Base-by-base conservation (phyloP, 305 asterid genomes). In the Fraxinus angustifolia region DNA sequence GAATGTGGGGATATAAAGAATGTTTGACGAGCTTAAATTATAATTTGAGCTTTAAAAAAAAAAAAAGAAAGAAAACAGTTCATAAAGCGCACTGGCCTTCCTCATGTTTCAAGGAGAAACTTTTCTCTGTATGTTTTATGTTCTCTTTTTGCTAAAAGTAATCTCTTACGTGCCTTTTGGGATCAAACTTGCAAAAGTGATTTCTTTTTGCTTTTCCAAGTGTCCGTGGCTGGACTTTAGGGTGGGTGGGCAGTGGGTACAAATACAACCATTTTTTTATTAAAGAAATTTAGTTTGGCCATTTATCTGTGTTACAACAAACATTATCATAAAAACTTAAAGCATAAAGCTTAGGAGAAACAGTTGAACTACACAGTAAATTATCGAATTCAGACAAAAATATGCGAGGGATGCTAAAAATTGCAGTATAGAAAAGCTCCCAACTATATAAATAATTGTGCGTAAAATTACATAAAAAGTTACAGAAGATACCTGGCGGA, bases 401-500 rank as follows among this genome's bases (percentile, higher is more conserved):
- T 6, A 19, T 50, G 75, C 16, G 10, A 26, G 48, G 62, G 65
- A 65, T 11, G 36, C 34, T 65, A 12, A 28, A 23, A 11, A 65
- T 14, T 38, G 82, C 30, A 6, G 17, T 65, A 45, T 36, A 77
- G 80, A 33, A 77, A 73, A 78, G 48, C 34, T 60, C 71, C 56
- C 23, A 50, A 75, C 70, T 77, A 75, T 14, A 67, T 23, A 36
- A 4, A 73, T 75, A 74, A 48, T 73, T 77, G 73, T 4, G 34
- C 40, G 75, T 35, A 78, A 84, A 84, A 79, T 48, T 76, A 80
- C 3, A 45, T 21, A 71, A 79, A 81, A 82, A 71, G 50, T 19
- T 19, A 70, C 76, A 77, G 80, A 68, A 75, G 33, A 67, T 91
- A 92, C 98, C 99, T 73, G 94, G 86, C 78, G 99, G 99, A 62